Conservation (phyloP, 2,329 filamentous ascomycete genomes). For the Calonectria montana region DNA sequence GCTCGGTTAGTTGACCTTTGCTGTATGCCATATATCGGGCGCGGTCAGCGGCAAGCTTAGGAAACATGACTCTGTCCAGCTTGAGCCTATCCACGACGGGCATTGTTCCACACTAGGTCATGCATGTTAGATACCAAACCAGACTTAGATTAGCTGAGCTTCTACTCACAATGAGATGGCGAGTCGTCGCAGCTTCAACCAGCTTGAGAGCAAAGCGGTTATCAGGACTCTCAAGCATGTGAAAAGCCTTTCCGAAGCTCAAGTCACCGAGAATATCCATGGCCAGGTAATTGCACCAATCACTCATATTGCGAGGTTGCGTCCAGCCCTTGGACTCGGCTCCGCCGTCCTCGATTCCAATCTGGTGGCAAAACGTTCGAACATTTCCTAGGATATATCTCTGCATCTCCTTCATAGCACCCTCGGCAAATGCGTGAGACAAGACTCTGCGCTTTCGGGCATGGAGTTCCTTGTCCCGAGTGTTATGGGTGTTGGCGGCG, state of each 20-base stretch:
- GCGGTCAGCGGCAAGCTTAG: constrained; percentile 72
- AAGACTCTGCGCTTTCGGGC: constrained; percentile 78
- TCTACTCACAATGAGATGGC: constrained; percentile 74
- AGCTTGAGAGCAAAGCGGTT: constrained; percentile 76
- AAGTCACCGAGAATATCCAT: constrained; percentile 73
- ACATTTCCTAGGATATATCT: constrained; percentile 74
- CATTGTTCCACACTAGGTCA: constrained; percentile 75
- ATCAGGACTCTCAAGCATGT: constrained; percentile 68
- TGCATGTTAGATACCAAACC: constrained; percentile 6
- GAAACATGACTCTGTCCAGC: constrained; percentile 76
- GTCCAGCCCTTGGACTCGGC: constrained; percentile 67
- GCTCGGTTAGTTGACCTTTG: constrained; percentile 73
- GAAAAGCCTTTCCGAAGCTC: constrained; percentile 71
- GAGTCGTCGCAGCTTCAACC: constrained; percentile 74
- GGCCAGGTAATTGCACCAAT: constrained; percentile 71
- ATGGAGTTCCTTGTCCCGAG: constrained; percentile 75
- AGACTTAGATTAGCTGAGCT: neutral
- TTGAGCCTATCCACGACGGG: constrained; percentile 74
- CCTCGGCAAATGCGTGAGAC: constrained; percentile 77
- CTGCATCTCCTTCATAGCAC: constrained; percentile 75
- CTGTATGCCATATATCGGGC: constrained; percentile 79
- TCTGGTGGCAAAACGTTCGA: constrained; percentile 71
- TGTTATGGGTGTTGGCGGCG: constrained; percentile 78
- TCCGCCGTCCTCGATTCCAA: constrained; percentile 57
- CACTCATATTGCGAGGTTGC: constrained; percentile 68